Conservation (phyloP, 2,329 filamentous ascomycete species). For the Colletotrichum sp. region DNA sequence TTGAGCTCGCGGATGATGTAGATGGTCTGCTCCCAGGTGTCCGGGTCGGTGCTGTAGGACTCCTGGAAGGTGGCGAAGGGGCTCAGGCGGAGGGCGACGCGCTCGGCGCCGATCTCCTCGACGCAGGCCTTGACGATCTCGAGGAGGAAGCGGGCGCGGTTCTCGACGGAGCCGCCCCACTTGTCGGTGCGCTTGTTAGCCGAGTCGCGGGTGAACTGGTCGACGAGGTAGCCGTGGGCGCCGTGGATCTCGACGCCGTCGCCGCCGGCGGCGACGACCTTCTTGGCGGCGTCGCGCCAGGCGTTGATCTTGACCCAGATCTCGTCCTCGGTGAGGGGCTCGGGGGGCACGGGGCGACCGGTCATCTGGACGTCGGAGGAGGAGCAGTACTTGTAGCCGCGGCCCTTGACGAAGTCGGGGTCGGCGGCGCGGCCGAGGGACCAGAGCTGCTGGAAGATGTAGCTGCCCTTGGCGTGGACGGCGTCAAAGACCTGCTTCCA, state of each 20-base stretch:
- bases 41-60: slow-evolving; percentile 22
- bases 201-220: slow-evolving; percentile 54
- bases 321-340: slow-evolving; percentile 47
- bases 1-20: slow-evolving; percentile 31
- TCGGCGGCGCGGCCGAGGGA: slow-evolving; percentile 21
- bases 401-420: slow-evolving; percentile 15
- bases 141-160: slow-evolving; percentile 56
- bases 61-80: slow-evolving; percentile 31
- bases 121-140: slow-evolving; percentile 50
- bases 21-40: slow-evolving; percentile 32
- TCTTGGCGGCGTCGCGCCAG: slow-evolving; percentile 52
- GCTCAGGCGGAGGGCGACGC: slow-evolving; percentile 41
- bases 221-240: slow-evolving; percentile 59
- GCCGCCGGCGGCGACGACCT: slow-evolving; percentile 48
- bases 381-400: slow-evolving; percentile 30
- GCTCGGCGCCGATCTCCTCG: slow-evolving; percentile 35
- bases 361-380: slow-evolving; percentile 27
- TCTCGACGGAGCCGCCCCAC: slow-evolving; percentile 58
- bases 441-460: slow-evolving; percentile 28
- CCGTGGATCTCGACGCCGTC: slow-evolving; percentile 61
- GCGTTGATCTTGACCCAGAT: slow-evolving; percentile 64
- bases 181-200: slow-evolving; percentile 44
- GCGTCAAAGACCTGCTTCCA: slow-evolving; percentile 31
- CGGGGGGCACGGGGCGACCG: slow-evolving; percentile 19
- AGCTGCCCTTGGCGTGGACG: slow-evolving; percentile 32